Percentiles rank a stretch among this genome's conserved stretches.
Conservation (phyloP, 495 filamentous ascomycete species). For the Oidiodendron maius region DNA sequence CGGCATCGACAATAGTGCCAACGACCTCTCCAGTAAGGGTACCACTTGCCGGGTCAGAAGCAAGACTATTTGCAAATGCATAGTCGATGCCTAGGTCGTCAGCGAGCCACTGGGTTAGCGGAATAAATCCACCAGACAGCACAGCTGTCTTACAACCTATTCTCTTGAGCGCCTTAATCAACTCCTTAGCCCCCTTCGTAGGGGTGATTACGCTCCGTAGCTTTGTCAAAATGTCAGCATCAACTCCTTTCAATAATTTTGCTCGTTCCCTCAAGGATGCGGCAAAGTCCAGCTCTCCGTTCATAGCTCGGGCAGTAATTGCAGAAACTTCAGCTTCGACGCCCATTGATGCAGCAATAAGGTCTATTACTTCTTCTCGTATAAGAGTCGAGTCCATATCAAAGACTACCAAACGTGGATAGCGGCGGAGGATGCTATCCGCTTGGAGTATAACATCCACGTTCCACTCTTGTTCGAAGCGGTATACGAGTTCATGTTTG, state of each 20-base stretch:
- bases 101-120: conserved; percentile 81
- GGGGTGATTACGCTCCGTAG: conserved; percentile 69
- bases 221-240: conserved; percentile 72
- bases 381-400: conserved; percentile 99
- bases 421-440: conserved; percentile 64
- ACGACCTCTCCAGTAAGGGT: conserved; percentile 77
- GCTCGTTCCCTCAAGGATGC: conserved; percentile 73
- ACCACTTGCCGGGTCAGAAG: conserved; percentile 49
- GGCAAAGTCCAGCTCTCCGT: conserved; percentile 93
- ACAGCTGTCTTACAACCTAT: conserved; percentile 83
- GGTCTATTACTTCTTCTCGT: conserved; percentile 92
- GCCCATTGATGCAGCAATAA: conserved; percentile 77
- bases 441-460: conserved; percentile 71
- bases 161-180: conserved; percentile 64
- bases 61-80: conserved; percentile 79
- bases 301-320: conserved; percentile 91
- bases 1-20: conserved; percentile 74
- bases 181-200: conserved; percentile 70
- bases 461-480: conserved; percentile 82
- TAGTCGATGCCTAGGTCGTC: conserved; percentile 76
- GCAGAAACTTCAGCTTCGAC: conserved; percentile 51
- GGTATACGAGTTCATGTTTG: conserved; percentile 73
- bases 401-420: conserved; percentile 82
- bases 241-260: conserved; percentile 71
- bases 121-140: conserved; percentile 85